These are phyloP conservation scores for Candida endomychidarum DNA, from an alignment of 805 yeast genomes.

Conservation along the genomic window DNA sequence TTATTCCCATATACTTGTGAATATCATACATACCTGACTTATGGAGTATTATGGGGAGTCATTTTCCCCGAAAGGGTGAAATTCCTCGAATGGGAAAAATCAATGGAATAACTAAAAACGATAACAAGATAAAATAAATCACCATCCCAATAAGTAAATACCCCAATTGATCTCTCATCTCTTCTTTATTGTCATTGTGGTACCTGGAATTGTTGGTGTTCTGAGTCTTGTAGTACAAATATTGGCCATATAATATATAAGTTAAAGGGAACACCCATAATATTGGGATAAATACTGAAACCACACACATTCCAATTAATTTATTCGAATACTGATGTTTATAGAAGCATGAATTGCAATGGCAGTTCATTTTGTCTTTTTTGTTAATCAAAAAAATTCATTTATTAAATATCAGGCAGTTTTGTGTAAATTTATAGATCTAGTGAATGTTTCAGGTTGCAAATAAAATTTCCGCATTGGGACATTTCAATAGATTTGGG, in stretches of 20 bases:
- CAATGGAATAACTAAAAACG: slow-evolving; percentile 7
- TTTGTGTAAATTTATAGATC: no score
- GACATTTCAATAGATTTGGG: slow-evolving; percentile 1
- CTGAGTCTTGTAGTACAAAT: slow-evolving; percentile 3
- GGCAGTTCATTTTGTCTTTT: slow-evolving; percentile 1
- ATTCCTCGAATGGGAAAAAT: background rate
- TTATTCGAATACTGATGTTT: background rate
- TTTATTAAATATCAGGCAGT: no score
- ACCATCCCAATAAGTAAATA: slow-evolving; percentile 4
- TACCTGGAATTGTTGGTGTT: background rate
- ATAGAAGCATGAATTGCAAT: slow-evolving; percentile 7
- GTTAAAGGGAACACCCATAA: slow-evolving; percentile 1
- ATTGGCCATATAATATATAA: background rate
- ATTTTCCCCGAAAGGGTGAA: no score
- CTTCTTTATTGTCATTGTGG: slow-evolving; percentile 2
- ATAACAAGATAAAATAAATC: slow-evolving; percentile 6
- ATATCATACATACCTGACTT: no score
- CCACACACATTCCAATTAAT: background rate
- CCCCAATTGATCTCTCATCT: slow-evolving; percentile 3
- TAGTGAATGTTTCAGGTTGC: slow-evolving; percentile 1
- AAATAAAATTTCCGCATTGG: slow-evolving; percentile 5
- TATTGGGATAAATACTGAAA: slow-evolving; percentile 4
- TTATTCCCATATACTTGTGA: no score
- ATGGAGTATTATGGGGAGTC: no score
- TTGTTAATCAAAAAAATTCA: no score